Evolutionary conservation across 169 alveolate species (phyloP).

Genomic region (Plasmodium malariae): DNA sequence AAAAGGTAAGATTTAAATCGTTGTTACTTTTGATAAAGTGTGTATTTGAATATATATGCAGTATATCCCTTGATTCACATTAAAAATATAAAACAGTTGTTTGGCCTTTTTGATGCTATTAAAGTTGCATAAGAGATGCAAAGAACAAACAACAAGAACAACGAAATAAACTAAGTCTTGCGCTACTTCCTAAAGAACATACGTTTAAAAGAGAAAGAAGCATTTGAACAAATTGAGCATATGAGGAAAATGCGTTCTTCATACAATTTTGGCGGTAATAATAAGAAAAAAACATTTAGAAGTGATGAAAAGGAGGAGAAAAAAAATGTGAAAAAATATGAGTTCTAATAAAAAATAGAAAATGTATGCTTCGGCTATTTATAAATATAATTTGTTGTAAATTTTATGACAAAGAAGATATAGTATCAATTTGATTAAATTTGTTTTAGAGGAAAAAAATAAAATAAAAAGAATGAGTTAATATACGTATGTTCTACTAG

Average conservation of each 20-base stretch:
- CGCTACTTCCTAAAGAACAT: neutral
- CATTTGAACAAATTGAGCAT: neutral
- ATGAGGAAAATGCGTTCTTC: neutral
- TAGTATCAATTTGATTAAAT: neutral
- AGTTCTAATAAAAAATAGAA: neutral
- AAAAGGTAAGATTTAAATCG: neutral
- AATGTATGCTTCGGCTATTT: neutral
- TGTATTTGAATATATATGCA: neutral
- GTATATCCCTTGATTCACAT: neutral
- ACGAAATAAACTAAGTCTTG: too few relatives aligned
- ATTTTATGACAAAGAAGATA: neutral
- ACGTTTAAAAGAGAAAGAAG: neutral
- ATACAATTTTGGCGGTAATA: neutral
- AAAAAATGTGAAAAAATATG: neutral
- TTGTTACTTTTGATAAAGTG: neutral
- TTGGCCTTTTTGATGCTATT: neutral
- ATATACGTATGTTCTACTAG: too few relatives aligned
- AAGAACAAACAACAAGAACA: too few relatives aligned
- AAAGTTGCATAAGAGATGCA: neutral
- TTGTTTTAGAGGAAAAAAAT: neutral
- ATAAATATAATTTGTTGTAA: neutral
- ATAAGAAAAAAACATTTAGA: neutral
- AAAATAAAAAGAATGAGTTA: neutral
- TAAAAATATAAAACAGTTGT: neutral
- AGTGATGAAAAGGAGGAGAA: neutral